Conservation (phyloP, 768 basidiomycete genomes). For the Lactarius quietus region DNA sequence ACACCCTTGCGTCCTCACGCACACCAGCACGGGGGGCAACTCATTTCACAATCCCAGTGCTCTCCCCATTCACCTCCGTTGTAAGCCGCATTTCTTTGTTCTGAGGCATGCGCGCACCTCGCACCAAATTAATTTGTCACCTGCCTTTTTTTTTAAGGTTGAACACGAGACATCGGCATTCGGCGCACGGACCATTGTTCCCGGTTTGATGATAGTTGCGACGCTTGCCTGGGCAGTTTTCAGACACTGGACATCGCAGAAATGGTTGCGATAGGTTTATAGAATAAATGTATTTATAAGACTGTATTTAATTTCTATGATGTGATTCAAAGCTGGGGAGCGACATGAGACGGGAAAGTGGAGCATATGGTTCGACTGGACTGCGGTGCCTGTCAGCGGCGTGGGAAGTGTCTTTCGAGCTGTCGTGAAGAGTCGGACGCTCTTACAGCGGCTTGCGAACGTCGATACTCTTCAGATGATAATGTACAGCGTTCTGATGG, state of each 20-base stretch:
- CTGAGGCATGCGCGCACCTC: neutral
- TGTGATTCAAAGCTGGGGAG: too few relatives aligned
- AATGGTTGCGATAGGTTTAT: neutral
- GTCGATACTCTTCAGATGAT: too few relatives aligned
- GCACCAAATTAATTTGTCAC: neutral
- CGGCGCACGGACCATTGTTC: slow-evolving; percentile 44
- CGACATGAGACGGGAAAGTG: neutral
- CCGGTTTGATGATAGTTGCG: slow-evolving; percentile 41
- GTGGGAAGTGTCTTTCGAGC: too few relatives aligned
- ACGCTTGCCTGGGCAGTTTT: slow-evolving; percentile 42
- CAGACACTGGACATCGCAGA: slow-evolving; percentile 37
- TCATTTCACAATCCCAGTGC: slow-evolving; percentile 74
- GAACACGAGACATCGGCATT: slow-evolving; percentile 69
- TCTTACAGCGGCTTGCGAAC: too few relatives aligned
- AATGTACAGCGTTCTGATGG: too few relatives aligned
- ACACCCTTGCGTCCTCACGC: neutral
- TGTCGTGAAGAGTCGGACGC: too few relatives aligned
- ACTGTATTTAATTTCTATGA: too few relatives aligned
- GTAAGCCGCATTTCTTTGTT: slow-evolving; percentile 41
- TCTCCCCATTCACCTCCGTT: slow-evolving; percentile 77
- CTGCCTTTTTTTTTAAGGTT: slow-evolving; percentile 41
- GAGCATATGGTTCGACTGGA: too few relatives aligned
- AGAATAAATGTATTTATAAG: neutral
- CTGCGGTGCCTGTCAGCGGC: too few relatives aligned
- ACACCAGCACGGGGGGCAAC: slow-evolving; percentile 32